Percentiles rank a stretch among this genome's conserved stretches.
Conservation (phyloP, 2,329 filamentous ascomycete genomes). For the Fusarium ramigenum region DNA sequence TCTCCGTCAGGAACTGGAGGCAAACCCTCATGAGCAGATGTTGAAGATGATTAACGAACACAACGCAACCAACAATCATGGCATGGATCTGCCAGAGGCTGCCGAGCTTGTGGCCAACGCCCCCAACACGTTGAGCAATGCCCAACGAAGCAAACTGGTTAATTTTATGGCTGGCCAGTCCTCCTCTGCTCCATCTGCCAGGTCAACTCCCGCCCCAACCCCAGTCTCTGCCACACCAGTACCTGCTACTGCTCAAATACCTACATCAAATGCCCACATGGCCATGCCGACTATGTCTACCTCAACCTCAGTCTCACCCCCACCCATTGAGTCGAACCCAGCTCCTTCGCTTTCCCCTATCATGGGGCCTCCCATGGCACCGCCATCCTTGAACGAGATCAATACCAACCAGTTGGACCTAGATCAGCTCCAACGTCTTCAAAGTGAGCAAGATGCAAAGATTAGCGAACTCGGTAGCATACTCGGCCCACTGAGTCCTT, state of each 20-base stretch:
- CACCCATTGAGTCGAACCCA: constrained; percentile 38
- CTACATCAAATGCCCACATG: constrained; percentile 22
- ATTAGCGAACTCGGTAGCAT: constrained; percentile 79
- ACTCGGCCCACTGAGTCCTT: constrained; percentile 82
- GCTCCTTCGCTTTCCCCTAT: constrained; percentile 59
- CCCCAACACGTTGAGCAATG: constrained; percentile 62
- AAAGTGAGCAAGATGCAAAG: constrained; percentile 79
- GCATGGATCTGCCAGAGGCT: constrained; percentile 63
- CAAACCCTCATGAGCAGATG: constrained; percentile 69
- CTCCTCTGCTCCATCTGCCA: constrained; percentile 39
- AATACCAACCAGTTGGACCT: constrained; percentile 78
- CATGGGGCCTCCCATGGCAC: constrained; percentile 54
- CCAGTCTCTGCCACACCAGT: constrained; percentile 10
- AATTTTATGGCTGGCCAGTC: constrained; percentile 65
- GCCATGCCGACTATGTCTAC: constrained; percentile 34
- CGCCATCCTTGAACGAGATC: constrained; percentile 69
- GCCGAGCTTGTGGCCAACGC: constrained; percentile 62
- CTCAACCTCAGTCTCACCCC: constrained; percentile 41
- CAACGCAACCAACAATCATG: constrained; percentile 62
- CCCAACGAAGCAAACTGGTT: constrained; percentile 67
- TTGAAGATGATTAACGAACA: constrained; percentile 73
- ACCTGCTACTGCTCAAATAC: constrained; percentile 8
- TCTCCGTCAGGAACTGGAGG: constrained; percentile 65
- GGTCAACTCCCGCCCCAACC: constrained; percentile 30
- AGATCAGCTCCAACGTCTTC: constrained; percentile 79